phyloP scores from a whole-genome alignment of 441 rosid species.

The Euphorbia celastroides region DNA sequence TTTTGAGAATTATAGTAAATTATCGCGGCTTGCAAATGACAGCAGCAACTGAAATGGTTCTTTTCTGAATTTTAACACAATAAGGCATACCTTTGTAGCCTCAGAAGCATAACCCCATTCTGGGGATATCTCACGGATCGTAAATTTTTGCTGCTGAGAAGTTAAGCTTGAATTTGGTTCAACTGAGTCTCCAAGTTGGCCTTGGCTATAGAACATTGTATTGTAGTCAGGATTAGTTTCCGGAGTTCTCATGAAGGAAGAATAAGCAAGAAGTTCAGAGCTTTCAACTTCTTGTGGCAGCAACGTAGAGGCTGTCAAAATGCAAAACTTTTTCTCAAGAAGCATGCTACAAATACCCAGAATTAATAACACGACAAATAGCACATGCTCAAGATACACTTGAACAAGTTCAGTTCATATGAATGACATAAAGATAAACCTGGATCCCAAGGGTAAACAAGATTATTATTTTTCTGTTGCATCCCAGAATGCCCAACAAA shows the following conservation, averaged over 20 bases:
- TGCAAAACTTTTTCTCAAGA: slow-evolving; percentile 21
- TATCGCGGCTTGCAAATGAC: not conserved
- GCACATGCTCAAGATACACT: not conserved
- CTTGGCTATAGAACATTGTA: slow-evolving; percentile 31
- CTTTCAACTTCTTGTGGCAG: slow-evolving; percentile 39
- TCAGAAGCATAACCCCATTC: slow-evolving; percentile 75
- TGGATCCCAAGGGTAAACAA: slow-evolving; percentile 37
- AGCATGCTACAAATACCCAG: not conserved
- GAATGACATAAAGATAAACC: slow-evolving; percentile 41
- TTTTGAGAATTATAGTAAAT: not conserved
- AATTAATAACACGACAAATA: slow-evolving; percentile 2
- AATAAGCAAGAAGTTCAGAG: slow-evolving; percentile 36
- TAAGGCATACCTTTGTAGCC: slow-evolving; percentile 59
- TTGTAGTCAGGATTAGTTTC: slow-evolving; percentile 31
- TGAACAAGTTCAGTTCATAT: slow-evolving; percentile 10
- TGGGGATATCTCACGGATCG: slow-evolving; percentile 72
- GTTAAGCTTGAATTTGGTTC: slow-evolving; percentile 40
- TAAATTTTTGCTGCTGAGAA: slow-evolving; percentile 51
- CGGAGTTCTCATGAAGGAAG: slow-evolving; percentile 32
- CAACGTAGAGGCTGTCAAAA: slow-evolving; percentile 42
- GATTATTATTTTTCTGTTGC: slow-evolving; percentile 32
- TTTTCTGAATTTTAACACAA: slow-evolving; percentile 1
- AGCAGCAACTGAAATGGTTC: slow-evolving; percentile 1
- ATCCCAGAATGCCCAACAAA: slow-evolving; percentile 34
- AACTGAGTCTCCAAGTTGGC: slow-evolving; percentile 25